A percentile compares a stretch with the other conserved stretches of the same genome.
Evolutionary conservation across 805 yeast species (phyloP).

Genomic region (Candida qinlingensis): DNA sequence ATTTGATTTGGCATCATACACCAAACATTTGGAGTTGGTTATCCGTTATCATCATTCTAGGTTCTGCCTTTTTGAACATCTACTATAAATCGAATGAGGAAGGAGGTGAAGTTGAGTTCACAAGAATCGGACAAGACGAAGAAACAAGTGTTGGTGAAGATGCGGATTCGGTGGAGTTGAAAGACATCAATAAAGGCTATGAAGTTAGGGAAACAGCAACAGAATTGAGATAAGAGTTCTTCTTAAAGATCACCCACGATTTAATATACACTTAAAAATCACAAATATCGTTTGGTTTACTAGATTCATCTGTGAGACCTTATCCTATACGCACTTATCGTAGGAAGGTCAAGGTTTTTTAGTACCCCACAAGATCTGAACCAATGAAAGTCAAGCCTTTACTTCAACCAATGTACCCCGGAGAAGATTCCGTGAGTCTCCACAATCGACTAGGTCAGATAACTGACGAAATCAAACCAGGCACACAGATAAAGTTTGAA

Average conservation of each 20-base stretch:
- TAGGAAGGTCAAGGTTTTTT: no score
- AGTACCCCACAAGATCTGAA: no score
- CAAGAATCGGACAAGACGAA: background rate
- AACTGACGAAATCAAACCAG: no score
- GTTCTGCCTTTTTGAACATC: slow-evolving; percentile 39
- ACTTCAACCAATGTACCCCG: no score
- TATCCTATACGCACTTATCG: no score
- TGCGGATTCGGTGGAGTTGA: background rate
- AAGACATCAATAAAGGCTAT: background rate
- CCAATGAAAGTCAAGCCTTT: no score
- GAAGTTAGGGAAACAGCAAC: background rate
- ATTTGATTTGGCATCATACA: slow-evolving; percentile 56
- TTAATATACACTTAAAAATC: background rate
- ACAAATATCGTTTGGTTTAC: no score
- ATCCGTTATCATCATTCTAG: slow-evolving; percentile 60
- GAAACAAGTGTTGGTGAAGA: background rate
- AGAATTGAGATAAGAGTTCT: background rate
- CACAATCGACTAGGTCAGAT: no score
- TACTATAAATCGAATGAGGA: slow-evolving; percentile 33
- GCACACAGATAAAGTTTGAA: no score
- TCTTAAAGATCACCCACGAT: background rate
- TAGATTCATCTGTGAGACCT: no score
- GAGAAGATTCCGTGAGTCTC: no score
- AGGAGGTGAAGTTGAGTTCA: background rate
- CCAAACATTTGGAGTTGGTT: slow-evolving; percentile 60